Evolutionary conservation across 1,284 basidiomycete genomes (phyloP), one percentile per base, ranked within the genome.

Genomic region (Cryptococcus deneoformans): DNA sequence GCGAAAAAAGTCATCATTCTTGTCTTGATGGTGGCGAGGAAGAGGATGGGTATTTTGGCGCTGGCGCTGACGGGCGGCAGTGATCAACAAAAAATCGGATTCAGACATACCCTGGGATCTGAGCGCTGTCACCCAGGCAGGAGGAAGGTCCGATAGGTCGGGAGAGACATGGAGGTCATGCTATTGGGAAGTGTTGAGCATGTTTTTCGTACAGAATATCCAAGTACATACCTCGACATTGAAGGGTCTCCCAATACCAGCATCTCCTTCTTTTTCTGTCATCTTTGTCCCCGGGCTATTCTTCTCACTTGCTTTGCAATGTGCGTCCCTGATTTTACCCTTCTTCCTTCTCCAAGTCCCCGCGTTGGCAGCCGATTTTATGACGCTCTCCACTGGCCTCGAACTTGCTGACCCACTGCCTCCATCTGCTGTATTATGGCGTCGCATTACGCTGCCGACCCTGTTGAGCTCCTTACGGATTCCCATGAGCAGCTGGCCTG

Each of bases 161-260:
- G 69, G 67, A 0, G 68, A 65, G n/a, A 77, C 70, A 46, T 77
- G 75, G 3, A 77, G 60, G 38, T 75, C 70, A 53, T 77, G 75
- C 75, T 77, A 29, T 29, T 29, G 5, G 29, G 29, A 29, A 29
- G 58, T 14, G 34, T 16, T 9, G 5, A 29, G 29, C 29, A 38
- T 34, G 12, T 8, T 45, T 44, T 7, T 6, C 3, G n/a, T 29
- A 10, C 11, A 24, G 37, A 40, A 38, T 16, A 37, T 24, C 9
- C 36, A 24, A 7, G 9, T 9, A 64, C 71, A 53, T 54, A 76
- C 73, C 49, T 66, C 67, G n/a, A 73, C 65, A 39, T 75, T 73
- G 66, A 71, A 76, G 0, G 74, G 74, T 36, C 61, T 51, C 10
- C 68, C 65, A 2, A 76, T 71, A 1, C 67, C 69, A 16, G 34